These are phyloP conservation scores for Penicillium brasilianum DNA, from an alignment of 2,329 filamentous ascomycete species.

Conservation along the genomic window DNA sequence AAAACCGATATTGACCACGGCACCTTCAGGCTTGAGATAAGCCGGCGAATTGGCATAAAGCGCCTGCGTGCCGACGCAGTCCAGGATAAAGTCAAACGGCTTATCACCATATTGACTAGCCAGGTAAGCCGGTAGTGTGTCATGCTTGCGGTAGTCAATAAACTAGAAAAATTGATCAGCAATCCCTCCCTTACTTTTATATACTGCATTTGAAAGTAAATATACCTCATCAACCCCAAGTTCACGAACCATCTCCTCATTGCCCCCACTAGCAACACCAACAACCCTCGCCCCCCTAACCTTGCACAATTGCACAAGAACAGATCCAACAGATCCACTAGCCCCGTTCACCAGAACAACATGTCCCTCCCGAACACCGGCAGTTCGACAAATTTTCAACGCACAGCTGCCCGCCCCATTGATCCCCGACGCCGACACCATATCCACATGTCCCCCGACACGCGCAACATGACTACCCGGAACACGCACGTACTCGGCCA, in stretches of 20 bases:
- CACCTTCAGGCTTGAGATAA: constrained; percentile 20
- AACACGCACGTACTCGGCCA: constrained; percentile 21
- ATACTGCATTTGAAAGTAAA: not conserved
- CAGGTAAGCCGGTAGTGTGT: constrained; percentile 18
- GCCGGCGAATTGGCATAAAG: constrained; percentile 26
- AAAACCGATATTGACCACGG: constrained; percentile 18
- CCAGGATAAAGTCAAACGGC: constrained; percentile 28
- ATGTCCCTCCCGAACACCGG: constrained; percentile 24
- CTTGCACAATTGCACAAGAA: constrained; percentile 28
- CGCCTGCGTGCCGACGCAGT: constrained; percentile 27
- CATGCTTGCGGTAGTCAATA: constrained; percentile 20
- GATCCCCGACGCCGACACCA: constrained; percentile 24
- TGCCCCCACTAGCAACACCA: constrained; percentile 26
- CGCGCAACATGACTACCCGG: constrained; percentile 13
- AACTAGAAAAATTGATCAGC: constrained; percentile 11
- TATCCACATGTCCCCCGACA: constrained; percentile 11
- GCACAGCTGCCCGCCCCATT: constrained; percentile 21
- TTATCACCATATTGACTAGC: constrained; percentile 18
- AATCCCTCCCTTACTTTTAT: not conserved
- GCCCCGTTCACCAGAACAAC: constrained; percentile 26
- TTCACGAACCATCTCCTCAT: constrained; percentile 24
- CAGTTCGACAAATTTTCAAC: constrained; percentile 26
- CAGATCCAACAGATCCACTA: constrained; percentile 26
- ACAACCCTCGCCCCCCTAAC: constrained; percentile 24
- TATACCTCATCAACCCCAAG: constrained; percentile 27